Evolutionary conservation across 768 basidiomycete genomes (phyloP).

Genomic region (Collybia nuda): DNA sequence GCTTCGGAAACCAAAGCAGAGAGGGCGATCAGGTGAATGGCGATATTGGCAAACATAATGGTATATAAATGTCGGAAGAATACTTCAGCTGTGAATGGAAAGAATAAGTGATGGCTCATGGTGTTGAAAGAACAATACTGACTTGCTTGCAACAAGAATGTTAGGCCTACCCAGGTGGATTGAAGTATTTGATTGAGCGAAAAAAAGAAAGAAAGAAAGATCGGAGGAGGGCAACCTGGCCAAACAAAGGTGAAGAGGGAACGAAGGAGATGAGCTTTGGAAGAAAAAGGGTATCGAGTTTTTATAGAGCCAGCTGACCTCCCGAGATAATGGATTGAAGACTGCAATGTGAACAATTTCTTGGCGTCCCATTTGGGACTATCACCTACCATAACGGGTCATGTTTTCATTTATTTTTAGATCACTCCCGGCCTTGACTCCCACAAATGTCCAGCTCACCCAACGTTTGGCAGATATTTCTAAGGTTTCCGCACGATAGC

Average conservation of each 20-base stretch:
- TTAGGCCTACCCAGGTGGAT: slow-evolving; percentile 27
- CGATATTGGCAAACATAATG: slow-evolving; percentile 40
- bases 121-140: slow-evolving; percentile 9
- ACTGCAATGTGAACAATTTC: not conserved
- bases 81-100: slow-evolving; percentile 2
- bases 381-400: slow-evolving; percentile 4
- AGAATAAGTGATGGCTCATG: not conserved
- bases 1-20: slow-evolving; percentile 28
- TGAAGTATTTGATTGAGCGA: slow-evolving; percentile 3
- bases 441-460: slow-evolving; percentile 1
- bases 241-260: slow-evolving; percentile 25
- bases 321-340: not conserved
- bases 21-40: slow-evolving; percentile 27
- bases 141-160: slow-evolving; percentile 27
- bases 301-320: slow-evolving; percentile 17
- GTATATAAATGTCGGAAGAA: slow-evolving; percentile 17
- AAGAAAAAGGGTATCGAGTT: not conserved
- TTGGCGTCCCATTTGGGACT: slow-evolving; percentile 9
- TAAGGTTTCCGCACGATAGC: not conserved
- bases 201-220: slow-evolving; percentile 28
- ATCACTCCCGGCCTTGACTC: slow-evolving; percentile 1
- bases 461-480: slow-evolving; percentile 10
- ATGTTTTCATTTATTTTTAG: slow-evolving; percentile 5
- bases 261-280: slow-evolving; percentile 16
- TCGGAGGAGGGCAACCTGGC: slow-evolving; percentile 40